Percentiles rank a stretch among this genome's conserved stretches.
These are phyloP conservation scores for Colletotrichum scovillei DNA, from an alignment of 2,329 filamentous ascomycete species.

Conservation along the genomic window DNA sequence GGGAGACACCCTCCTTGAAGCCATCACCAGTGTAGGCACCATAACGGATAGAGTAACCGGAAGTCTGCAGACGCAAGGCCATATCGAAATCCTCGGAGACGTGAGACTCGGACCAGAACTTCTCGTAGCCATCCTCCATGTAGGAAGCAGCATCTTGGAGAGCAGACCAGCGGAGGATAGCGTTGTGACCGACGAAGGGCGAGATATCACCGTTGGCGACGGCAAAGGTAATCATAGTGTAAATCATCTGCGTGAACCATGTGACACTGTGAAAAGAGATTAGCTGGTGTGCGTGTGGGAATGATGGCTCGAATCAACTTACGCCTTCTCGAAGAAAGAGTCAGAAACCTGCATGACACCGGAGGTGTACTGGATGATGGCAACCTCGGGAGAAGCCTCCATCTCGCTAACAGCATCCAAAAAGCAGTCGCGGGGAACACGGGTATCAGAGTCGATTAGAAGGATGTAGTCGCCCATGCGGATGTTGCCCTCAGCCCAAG, in stretches of 20 bases:
- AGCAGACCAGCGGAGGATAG: constrained; percentile 74
- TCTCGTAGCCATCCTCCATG: constrained; percentile 66
- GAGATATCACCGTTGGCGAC: constrained; percentile 79
- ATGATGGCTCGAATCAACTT: not conserved
- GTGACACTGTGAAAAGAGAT: constrained; percentile 62
- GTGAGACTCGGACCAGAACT: constrained; percentile 80
- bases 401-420: constrained; percentile 78
- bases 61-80: constrained; percentile 76
- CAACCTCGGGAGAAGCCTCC: constrained; percentile 76
- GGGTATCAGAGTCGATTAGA: constrained; percentile 76
- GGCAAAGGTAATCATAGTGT: constrained; percentile 77
- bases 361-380: constrained; percentile 77
- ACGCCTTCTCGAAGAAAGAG: constrained; percentile 77
- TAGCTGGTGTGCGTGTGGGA: constrained; percentile 39
- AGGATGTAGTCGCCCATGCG: constrained; percentile 72
- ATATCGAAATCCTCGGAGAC: constrained; percentile 86
- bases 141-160: constrained; percentile 48
- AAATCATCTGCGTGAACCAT: constrained; percentile 84
- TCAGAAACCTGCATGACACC: constrained; percentile 82
- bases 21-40: constrained; percentile 76
- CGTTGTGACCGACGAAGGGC: constrained; percentile 83
- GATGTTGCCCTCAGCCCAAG: constrained; percentile 68
- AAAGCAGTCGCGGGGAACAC: constrained; percentile 75
- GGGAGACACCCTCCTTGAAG: constrained; percentile 79
- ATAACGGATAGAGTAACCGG: constrained; percentile 75